Evolutionary conservation across 1,284 basidiomycete genomes (phyloP), one percentile per base, ranked within the genome.

Genomic region (Pascua sp.): DNA sequence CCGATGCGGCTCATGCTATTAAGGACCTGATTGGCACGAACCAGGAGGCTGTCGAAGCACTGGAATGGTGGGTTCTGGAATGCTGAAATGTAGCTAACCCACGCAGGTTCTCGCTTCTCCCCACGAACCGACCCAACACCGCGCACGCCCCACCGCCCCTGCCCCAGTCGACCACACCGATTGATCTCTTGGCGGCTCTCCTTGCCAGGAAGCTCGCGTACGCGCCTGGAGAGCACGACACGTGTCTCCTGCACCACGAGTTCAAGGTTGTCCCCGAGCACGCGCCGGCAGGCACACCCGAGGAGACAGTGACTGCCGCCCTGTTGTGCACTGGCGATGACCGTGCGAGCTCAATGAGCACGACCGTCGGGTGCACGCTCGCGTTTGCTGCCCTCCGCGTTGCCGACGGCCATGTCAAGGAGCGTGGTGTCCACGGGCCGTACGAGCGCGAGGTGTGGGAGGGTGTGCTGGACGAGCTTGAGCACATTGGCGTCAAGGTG

Each of bases 161-260:
- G 8, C 60, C 60, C 5, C 42, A 47, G 12, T 11, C 16, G 15
- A 73, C 79, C 1, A 75, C 84, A 4, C 89, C 91, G 0, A 82
- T 95, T 62, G 90, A 95, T 71, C 79, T 89, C 24, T 86, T 97
- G 66, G 86, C 92, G 3, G 72, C 79, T 39, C 81, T 93, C 4
- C 84, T 97, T 13, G 82, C 89, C 2, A 80, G 86, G 65, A 88
- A 86, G 66, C 84, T 96, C 17, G 80, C 81, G 10, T 97, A 96
- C 72, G 76, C 69, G 0, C 82, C 84, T 0, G 79, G 81, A 37
- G 93, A 97, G 76, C 83, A 86, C 13, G 93, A 97, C 74, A 85
- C 91, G 76, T 91, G 94, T 60, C 83, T 96, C 39, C 84, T 97
- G 24, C 82, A 88, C 59, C 94, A 97, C 77, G 88, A 92, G 71